phyloP scores from a whole-genome alignment of 140 eudicot genomes.

The Flaveria floridana region DNA sequence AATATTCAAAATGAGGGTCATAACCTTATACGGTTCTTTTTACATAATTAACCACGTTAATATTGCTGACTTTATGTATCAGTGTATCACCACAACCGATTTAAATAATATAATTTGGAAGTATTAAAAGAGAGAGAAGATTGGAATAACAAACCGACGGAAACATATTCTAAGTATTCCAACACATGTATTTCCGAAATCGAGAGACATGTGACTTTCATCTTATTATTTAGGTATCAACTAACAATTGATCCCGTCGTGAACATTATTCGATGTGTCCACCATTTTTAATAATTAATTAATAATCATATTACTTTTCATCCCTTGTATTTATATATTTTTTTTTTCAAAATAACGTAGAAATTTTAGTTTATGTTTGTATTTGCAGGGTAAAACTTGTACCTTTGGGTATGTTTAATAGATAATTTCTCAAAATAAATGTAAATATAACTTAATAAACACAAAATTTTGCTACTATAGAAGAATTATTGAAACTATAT shows the following conservation, averaged over 20 bases:
- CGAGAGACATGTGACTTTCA: slow-evolving; percentile 21
- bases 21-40: no score
- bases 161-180: background rate
- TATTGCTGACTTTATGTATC: no score
- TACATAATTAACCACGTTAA: no score
- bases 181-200: slow-evolving; percentile 4
- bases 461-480: background rate
- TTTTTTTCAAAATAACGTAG: background rate
- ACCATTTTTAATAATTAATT: background rate
- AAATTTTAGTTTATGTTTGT: background rate
- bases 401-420: background rate
- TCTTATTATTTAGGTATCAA: slow-evolving; percentile 7
- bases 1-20: no score
- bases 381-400: background rate
- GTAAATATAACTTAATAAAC: background rate
- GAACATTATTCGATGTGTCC: slow-evolving; percentile 9
- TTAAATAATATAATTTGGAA: no score
- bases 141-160: background rate
- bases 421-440: background rate
- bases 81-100: no score
- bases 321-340: background rate
- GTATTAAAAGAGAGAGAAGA: no score
- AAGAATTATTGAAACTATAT: background rate
- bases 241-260: background rate
- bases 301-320: background rate